These are phyloP conservation scores for Quercus robur DNA, from an alignment of 306 rosid species.

Conservation along the genomic window DNA sequence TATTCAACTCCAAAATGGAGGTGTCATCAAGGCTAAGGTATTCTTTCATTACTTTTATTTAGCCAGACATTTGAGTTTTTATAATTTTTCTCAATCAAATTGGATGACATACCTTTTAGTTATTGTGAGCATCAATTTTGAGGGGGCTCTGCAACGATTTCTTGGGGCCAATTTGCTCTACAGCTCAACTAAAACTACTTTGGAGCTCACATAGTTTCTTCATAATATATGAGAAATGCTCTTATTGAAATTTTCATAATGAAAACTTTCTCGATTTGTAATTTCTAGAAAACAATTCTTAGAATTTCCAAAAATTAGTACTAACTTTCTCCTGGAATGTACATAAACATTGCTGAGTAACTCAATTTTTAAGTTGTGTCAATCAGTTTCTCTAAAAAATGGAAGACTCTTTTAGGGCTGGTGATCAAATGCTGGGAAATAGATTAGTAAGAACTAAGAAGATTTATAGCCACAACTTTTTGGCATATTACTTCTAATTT, in stretches of 20 bases:
- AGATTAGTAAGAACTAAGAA: no score
- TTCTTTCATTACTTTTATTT: neutral
- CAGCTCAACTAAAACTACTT: neutral
- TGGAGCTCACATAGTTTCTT: neutral
- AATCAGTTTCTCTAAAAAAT: neutral
- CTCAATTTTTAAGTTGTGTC: neutral
- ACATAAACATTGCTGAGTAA: no score
- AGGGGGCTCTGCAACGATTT: no score
- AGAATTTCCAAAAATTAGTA: neutral
- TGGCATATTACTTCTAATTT: neutral
- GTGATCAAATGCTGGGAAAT: neutral
- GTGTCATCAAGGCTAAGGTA: slow-evolving; percentile 25
- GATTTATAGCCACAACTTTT: no score
- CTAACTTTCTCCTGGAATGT: no score
- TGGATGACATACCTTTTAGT: neutral
- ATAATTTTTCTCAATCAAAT: neutral
- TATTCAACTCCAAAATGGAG: slow-evolving; percentile 19
- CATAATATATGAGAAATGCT: neutral
- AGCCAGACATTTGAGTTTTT: neutral
- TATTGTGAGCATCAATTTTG: neutral
- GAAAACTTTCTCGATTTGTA: neutral
- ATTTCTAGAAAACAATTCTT: neutral
- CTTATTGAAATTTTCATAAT: neutral
- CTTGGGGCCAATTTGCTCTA: no score
- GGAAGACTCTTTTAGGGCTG: neutral